These are phyloP conservation scores for Triadica sebifera DNA, from an alignment of 345 rosid genomes.

Conservation along the genomic window DNA sequence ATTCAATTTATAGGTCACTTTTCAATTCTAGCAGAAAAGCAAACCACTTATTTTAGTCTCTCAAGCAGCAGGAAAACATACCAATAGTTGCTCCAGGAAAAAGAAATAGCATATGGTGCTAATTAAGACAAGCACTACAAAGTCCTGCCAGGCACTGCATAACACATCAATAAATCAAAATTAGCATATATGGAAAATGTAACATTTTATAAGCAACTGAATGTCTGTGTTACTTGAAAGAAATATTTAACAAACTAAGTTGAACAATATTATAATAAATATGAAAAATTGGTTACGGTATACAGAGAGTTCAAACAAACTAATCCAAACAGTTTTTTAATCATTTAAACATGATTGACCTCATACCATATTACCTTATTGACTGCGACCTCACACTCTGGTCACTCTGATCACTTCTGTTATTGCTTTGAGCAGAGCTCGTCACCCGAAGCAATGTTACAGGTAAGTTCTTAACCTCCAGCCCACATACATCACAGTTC, in stretches of 20 bases:
- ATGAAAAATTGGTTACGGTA: conserved; percentile 1
- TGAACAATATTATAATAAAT: background rate
- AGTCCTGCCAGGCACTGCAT: conserved; percentile 93
- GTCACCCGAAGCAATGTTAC: conserved; percentile 73
- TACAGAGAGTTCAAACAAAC: conserved; percentile 6
- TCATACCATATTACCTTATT: conserved; percentile 43
- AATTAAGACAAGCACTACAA: conserved; percentile 83
- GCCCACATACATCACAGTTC: conserved; percentile 84
- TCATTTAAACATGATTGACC: background rate
- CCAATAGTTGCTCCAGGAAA: conserved; percentile 92
- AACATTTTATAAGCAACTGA: too few species aligned
- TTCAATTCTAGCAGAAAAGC: background rate
- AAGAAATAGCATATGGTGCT: conserved; percentile 93
- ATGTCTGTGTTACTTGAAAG: background rate
- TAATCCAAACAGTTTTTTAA: background rate
- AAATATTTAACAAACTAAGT: background rate
- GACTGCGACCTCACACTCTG: conserved; percentile 45
- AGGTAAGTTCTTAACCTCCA: conserved; percentile 83
- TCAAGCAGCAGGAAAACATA: conserved; percentile 35
- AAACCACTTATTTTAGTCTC: background rate
- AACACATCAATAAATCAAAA: background rate
- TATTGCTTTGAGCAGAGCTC: conserved; percentile 43
- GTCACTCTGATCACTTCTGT: conserved; percentile 45
- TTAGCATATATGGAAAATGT: too few species aligned
- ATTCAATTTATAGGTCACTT: background rate